Evolutionary conservation across 1,284 basidiomycete species (phyloP), one percentile per base, ranked within the genome.

Genomic region (Phellinidium pouzarii): DNA sequence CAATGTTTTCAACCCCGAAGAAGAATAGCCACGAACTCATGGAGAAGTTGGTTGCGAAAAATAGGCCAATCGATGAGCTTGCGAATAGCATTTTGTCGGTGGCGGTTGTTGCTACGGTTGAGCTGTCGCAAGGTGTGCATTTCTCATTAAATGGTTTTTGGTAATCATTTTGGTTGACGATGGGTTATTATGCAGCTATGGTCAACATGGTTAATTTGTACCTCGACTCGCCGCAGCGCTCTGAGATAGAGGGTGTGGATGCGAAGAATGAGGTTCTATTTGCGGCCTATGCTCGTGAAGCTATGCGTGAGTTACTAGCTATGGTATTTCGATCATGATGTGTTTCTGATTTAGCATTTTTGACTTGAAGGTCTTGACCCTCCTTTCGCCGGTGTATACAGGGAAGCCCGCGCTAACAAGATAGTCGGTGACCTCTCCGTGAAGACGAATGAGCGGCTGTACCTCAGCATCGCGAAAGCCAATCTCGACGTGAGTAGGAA

Each of bases 51-150:
- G 69, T 75, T 31, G 74, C 72, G 17, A 65, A 80, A 22, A 79
- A 80, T 3, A 72, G 74, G 42, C 73, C 78, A 3, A 68, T 70
- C 1, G 80, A 86, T 48, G 75, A 82, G 50, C 68, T 85, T 12
- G 75, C 81, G 7, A 87, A 87, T 61, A 77, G 77, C 26, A 70
- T 89, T 40, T 65, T 91, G 29, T 84, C 86, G n/a, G 65, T 91
- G 26, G 69, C 88, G 66, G 76, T 89, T 50, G 77, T 78, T 20
- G 69, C 78, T 3, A 79, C 81, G 3, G 80, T 82, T 9, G 86
- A 89, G 67, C 64, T 89, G 38, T 78, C 82, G 12, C 73, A 90
- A 55, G 76, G 85, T 80, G 59, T 31, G 76, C 62, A 7, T 42
- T 20, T 40, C 20, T 47, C 22, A n/a, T 47, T 37, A 42, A 17